Base-by-base conservation (phyloP, 306 rosid species). In the Sindora glabra region DNA sequence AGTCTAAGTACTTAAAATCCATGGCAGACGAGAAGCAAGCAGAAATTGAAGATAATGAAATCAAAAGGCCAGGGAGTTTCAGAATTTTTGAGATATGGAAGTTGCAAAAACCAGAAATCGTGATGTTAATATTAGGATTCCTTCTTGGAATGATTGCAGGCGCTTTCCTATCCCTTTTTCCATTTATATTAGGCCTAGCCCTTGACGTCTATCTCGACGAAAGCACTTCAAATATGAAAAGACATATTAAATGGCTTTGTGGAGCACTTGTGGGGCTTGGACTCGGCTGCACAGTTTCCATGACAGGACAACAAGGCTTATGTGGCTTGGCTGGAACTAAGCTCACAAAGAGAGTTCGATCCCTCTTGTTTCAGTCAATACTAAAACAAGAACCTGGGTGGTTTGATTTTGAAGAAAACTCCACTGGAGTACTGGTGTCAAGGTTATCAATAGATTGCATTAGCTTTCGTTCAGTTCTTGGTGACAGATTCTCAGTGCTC, bases 291-390 rank as follows among this genome's bases (percentile, higher is more conserved):
- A 78, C 88, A 44, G 30, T 88, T 70, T 67, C 79, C 47, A 81
- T 92, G 86, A 92, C 98, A 33, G 98, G 95, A 18, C 96, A 88
- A 8, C 98, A 83, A 85, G 96, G 96, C 46, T 68, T 92, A 19
- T 92, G 98, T 62, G 90, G 98, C 19, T 81, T 82, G 95, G 98
- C 96, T 8, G 95, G 98, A 67, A 74, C 95, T 70, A 88, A 83
- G 74, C 83, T 92, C 23, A 92, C 98, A 49, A 66, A 63, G 58
- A 80, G 90, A 40, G 95, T 91, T 56, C 85, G 98, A 78, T 69
- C 74, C 65, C 83, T 83, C 62, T 68, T 91, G 56, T 83, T 87
- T 63, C 75, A 75, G 57, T 87, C 98, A 25, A 81, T 91, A 36
- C 77, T 87, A 14, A 88, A 64, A 75, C 98, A 91, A 77, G 98